Base-by-base conservation (phyloP, 352 stramenopile species). In the Phytophthora vignae region DNA sequence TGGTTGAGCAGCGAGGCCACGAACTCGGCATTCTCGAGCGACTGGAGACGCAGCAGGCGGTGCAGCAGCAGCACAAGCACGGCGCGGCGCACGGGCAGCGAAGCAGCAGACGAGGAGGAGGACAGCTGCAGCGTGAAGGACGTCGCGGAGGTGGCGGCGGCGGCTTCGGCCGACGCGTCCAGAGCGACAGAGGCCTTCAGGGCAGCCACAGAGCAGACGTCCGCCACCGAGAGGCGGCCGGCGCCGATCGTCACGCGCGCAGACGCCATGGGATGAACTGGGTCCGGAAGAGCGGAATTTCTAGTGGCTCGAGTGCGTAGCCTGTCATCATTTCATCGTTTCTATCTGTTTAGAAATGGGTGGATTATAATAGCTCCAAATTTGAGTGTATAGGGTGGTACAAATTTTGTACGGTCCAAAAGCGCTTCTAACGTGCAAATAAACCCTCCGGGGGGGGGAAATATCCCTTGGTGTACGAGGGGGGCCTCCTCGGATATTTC, bases 1-100 rank as follows among this genome's bases (percentile, higher is more conserved):
- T 86, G 73, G 71, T 95, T 94, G 27, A 95, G 85, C 55, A 94
- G 53, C 15, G 60, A 40, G 1, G 81, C 74, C 55, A 93, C 65
- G 42, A 92, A 88, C 22, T 79, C 60, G 3, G 80, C 74, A 33
- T 74, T 83, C 8, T 69, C 15, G 17, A 85, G 73, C 29, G 63
- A 75, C 60, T 48, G 72, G 46, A 82, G 68, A 22, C 57, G 83
- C 77, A 88, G 64, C 36, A 87, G 61, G 21, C 79, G 76, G 76
- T 88, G 76, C 27, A 85, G 46, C 33, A 81, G 68, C 49, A 90
- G 59, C 48, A 87, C 40, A 19, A 86, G 69, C 29, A 81, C 65
- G 15, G 78, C 82, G 17, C 81, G 81, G 52, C 62, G 64, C 27
- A 63, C 62, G 33, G 60, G 42, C 42, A 46, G 66, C 63, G 58